Base-by-base conservation (phyloP, 2,329 filamentous ascomycete species). In the Apiospora aurea region DNA sequence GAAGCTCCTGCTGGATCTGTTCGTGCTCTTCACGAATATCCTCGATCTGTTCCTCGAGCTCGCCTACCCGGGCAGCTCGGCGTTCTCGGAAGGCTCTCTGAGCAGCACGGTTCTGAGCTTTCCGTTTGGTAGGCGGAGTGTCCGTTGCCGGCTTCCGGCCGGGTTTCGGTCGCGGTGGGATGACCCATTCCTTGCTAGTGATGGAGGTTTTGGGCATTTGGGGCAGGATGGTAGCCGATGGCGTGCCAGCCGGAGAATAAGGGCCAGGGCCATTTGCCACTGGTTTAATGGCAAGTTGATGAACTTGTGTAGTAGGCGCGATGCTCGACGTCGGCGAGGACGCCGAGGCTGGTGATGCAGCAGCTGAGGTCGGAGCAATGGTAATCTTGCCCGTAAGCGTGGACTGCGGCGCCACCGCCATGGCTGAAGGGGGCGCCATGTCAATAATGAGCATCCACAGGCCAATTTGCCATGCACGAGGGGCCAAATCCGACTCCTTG, bases 111-210 rank as follows among this genome's bases (percentile, higher is more conserved):
- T 98, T 98, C 84, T 98, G 96, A 1, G 94, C 93, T 85, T 98
- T 97, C 75, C 96, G 91, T 85, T 97, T 97, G 61, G 95, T 97
- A 1, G 94, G 93, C 18, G 95, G 95, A 70, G 95, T 97, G 80
- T 98, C 95, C 47, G 94, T 97, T 67, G 94, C 94, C 3, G 96
- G 95, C 87, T 98, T 98, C 77, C 96, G 91, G 68, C 96, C 96
- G 29, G 96, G 96, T 86, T 95, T 96, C 67, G 94, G 94, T 73
- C 94, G 89, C 41, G 94, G 94, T 34, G 94, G 94, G 64, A 96
- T 91, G 34, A 96, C 88, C 94, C 94, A 96, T 89, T 96, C 93
- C 81, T 92, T 95, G 77, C 89, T 93, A 47, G 93, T 96, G 81
- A 95, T 90, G 70, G 87, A 89, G 70, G 85, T 81, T 78, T 87